Conservation (phyloP, 768 basidiomycete genomes). For the Auriculariales sp. region DNA sequence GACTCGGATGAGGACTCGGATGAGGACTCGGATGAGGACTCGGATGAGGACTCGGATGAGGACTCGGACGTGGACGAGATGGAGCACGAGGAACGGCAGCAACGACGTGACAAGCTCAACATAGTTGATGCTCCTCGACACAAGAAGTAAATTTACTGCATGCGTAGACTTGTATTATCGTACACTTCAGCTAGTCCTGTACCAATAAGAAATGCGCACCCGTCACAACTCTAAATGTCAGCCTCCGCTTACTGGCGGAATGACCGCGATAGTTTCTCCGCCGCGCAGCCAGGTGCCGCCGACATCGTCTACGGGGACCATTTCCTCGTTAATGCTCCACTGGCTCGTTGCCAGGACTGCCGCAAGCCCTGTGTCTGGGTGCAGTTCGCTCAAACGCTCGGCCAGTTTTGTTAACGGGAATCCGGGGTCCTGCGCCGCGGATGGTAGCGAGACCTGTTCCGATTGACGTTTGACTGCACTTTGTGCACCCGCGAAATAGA, state of each 20-base stretch:
- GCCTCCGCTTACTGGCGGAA: constrained; percentile 73
- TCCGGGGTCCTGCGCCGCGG: constrained; percentile 16
- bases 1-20: too few relatives aligned
- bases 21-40: too few relatives aligned
- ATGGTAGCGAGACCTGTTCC: constrained; percentile 38
- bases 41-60: too few relatives aligned
- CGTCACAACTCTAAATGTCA: too few relatives aligned
- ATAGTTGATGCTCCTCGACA: too few relatives aligned
- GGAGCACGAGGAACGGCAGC: too few relatives aligned
- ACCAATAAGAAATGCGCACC: too few relatives aligned
- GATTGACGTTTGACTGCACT: constrained; percentile 45
- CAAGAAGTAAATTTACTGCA: too few relatives aligned
- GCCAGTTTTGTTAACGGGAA: constrained; percentile 38
- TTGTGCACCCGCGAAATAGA: constrained; percentile 50
- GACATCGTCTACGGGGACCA: constrained; percentile 55
- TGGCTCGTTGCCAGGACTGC: constrained; percentile 43
- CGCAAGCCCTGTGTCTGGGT: constrained; percentile 35
- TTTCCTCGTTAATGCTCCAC: constrained; percentile 74
- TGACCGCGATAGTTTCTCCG: constrained; percentile 68
- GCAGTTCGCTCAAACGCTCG: constrained; percentile 34
- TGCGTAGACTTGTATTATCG: too few relatives aligned
- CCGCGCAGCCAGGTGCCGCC: constrained; percentile 33
- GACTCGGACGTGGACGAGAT: too few relatives aligned
- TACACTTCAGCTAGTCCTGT: too few relatives aligned
- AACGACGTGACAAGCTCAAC: too few relatives aligned